A percentile compares a stretch with the other conserved stretches of the same genome.
Evolutionary conservation across 2,329 filamentous ascomycete species (phyloP).

Genomic region (Pyrenophora teres): DNA sequence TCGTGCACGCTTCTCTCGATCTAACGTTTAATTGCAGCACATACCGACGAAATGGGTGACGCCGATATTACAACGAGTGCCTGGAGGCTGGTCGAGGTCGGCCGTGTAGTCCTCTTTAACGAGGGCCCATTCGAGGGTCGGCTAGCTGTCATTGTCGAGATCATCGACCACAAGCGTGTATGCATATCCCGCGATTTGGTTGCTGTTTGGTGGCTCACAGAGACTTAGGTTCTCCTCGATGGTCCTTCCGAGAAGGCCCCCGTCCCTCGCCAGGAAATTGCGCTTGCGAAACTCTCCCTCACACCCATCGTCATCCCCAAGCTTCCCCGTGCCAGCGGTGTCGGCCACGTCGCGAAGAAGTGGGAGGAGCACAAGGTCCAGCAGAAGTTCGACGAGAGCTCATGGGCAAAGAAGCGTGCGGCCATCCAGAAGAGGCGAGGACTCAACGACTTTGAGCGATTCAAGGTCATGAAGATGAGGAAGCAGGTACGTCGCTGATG

Average conservation of each 20-base stretch:
- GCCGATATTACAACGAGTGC: conserved; percentile 54
- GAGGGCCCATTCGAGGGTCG: conserved; percentile 80
- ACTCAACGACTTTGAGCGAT: conserved; percentile 98
- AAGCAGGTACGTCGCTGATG: conserved; percentile 75
- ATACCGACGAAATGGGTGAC: conserved; percentile 54
- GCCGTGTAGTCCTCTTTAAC: conserved; percentile 93
- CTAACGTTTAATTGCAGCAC: conserved; percentile 40
- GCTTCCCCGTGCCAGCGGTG: conserved; percentile 83
- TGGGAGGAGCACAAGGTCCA: conserved; percentile 95
- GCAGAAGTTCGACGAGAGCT: conserved; percentile 86
- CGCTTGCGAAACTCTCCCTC: conserved; percentile 82
- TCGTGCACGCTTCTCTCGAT: conserved; percentile 23
- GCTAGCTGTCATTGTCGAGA: conserved; percentile 95
- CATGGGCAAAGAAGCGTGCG: conserved; percentile 92
- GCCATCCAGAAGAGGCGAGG: conserved; percentile 84
- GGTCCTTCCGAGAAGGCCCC: conserved; percentile 81
- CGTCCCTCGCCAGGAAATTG: conserved; percentile 84
- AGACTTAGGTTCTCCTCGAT: conserved; percentile 84
- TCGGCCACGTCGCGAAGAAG: conserved; percentile 78
- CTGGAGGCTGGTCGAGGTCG: conserved; percentile 95
- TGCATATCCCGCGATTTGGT: conserved; percentile 54
- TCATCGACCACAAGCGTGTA: conserved; percentile 99
- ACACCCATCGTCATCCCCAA: conserved; percentile 86
- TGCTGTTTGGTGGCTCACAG: conserved; percentile 37
- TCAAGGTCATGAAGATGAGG: conserved; percentile 99